These are phyloP conservation scores for Nemania diffusa DNA, from an alignment of 2,329 filamentous ascomycete species.

Conservation along the genomic window DNA sequence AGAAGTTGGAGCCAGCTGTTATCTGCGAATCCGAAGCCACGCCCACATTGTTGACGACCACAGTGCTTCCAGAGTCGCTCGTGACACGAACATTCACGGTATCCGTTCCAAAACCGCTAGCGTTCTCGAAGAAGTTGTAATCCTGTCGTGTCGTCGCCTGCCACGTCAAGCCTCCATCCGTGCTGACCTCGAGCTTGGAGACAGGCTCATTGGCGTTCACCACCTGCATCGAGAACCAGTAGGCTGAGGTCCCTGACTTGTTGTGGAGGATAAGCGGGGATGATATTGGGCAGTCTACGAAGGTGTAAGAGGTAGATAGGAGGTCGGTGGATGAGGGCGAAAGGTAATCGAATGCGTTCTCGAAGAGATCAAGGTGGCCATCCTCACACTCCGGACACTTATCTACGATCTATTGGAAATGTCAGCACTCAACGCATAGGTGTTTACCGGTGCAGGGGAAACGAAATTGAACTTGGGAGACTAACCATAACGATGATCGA, in stretches of 20 bases:
- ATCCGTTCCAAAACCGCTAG: conserved; percentile 64
- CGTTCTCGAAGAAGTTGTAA: conserved; percentile 72
- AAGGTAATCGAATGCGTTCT: conserved; percentile 54
- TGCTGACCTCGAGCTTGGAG: conserved; percentile 67
- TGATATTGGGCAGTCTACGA: conserved; percentile 56
- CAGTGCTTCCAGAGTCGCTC: conserved; percentile 59
- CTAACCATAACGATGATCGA: conserved; percentile 72
- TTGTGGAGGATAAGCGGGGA: conserved; percentile 56
- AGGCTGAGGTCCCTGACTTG: conserved; percentile 56
- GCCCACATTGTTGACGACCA: conserved; percentile 63
- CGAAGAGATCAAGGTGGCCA: conserved; percentile 58
- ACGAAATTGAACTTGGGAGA: neutral
- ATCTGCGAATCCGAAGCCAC: conserved; percentile 47
- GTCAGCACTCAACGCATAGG: conserved; percentile 2
- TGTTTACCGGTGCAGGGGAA: neutral
- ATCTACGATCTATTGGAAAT: conserved; percentile 54
- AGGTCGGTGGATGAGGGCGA: conserved; percentile 51
- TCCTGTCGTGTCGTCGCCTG: conserved; percentile 61
- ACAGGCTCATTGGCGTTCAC: conserved; percentile 70
- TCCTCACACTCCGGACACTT: conserved; percentile 55
- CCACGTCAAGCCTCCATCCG: conserved; percentile 69
- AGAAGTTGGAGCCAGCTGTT: conserved; percentile 41
- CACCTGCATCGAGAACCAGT: conserved; percentile 68
- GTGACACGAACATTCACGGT: conserved; percentile 67
- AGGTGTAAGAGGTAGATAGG: conserved; percentile 55